Evolutionary conservation across 2,329 filamentous ascomycete genomes (phyloP), one percentile per base, ranked within the genome.

Genomic region (Tympanopsis confertula): DNA sequence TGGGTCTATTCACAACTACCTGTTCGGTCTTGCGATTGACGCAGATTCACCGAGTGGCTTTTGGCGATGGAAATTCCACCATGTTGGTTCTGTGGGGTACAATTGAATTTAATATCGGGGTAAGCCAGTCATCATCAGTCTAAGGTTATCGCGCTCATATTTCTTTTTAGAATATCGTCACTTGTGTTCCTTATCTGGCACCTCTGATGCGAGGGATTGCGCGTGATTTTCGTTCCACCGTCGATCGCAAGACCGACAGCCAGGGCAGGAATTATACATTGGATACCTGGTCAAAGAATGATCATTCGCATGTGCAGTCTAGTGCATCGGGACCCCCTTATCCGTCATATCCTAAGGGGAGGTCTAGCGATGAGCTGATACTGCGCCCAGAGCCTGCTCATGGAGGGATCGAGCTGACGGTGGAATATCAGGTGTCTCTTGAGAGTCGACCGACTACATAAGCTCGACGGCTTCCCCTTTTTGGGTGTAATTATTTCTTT

Each of bases 101-200:
- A 2, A 67, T 74, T 39, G 70, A 74, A 47, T 69, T 74, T 50
- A 73, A 74, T 43, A 62, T 73, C 20, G 69, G 70, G 10, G 69
- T 72, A 59, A 48, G 66, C 45, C 17, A 15, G 13, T 14, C 17
- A 1, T 19, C 35, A 13, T 22, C 12, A 4, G 20, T 7, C 19
- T 3, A 20, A n/a, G 28, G n/a, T 38, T n/a, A 28, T 28, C 24
- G 30, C 38, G 20, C 32, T 39, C 24, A 40, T 29, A 28, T n/a
- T 12, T 12, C 38, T 3, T 13, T 17, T 19, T 19, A 57, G 54
- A 57, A 56, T 20, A 55, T 57, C 22, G 47, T 56, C n/a, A 57
- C 53, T 5, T 57, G 50, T 20, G 42, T 54, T 12, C 55, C 55
- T 4, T 56, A 51, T 30, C 44, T 57, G 3, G 52, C 51, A 0